A percentile compares a stretch with the other conserved stretches of the same genome.
Conservation (phyloP, 2,329 filamentous ascomycete genomes). For the Penicillium oxalicum region DNA sequence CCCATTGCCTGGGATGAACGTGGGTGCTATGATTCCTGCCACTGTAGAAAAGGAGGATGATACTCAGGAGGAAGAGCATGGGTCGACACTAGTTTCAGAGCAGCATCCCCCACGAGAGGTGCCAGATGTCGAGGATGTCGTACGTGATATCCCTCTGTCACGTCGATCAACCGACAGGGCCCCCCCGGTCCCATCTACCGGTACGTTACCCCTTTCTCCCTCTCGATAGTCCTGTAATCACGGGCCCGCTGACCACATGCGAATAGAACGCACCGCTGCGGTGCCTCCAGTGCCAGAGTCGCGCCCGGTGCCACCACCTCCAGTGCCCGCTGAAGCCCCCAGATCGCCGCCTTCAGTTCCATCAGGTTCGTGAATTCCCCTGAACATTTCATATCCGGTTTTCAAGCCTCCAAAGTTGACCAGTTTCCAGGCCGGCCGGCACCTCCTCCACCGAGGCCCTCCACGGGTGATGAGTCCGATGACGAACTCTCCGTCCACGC, state of each 20-base stretch:
- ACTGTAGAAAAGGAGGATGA: constrained; percentile 46
- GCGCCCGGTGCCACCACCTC: constrained; percentile 33
- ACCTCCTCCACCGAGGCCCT: constrained; percentile 49
- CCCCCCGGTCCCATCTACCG: constrained; percentile 41
- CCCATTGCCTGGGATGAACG: constrained; percentile 64
- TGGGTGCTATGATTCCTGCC: constrained; percentile 43
- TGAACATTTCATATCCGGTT: constrained; percentile 13
- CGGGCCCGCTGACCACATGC: neutral
- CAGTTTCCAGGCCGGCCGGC: constrained; percentile 55
- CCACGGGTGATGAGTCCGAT: constrained; percentile 76
- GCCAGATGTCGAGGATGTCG: constrained; percentile 50
- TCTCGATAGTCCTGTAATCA: neutral
- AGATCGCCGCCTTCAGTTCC: constrained; percentile 33
- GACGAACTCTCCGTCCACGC: constrained; percentile 66
- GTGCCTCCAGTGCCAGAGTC: constrained; percentile 39
- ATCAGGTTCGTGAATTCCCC: constrained; percentile 50
- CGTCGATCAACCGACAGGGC: constrained; percentile 39
- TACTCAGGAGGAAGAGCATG: constrained; percentile 39
- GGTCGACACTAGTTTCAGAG: constrained; percentile 38
- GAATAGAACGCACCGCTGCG: constrained; percentile 41
- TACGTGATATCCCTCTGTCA: constrained; percentile 28
- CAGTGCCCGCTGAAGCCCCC: constrained; percentile 30
- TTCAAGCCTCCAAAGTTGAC: constrained; percentile 19
- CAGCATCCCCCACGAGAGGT: constrained; percentile 43
- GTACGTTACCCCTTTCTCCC: constrained; percentile 35